Conservation (phyloP, 768 basidiomycete species). For the Suillus americanus region DNA sequence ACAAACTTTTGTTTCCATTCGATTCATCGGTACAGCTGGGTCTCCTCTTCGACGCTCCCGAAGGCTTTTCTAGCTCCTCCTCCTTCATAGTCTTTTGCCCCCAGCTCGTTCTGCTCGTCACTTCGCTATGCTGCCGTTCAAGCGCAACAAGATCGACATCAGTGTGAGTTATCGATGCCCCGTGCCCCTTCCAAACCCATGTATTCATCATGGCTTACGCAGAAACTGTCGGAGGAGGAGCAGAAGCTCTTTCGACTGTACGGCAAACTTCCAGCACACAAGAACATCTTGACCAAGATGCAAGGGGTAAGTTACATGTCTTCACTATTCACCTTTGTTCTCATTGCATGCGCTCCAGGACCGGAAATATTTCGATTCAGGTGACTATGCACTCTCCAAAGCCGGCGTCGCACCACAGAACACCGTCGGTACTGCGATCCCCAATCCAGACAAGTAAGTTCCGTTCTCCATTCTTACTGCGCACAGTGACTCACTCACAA, state of each 20-base stretch:
- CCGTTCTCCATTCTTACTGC: background rate
- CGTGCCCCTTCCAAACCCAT: slow-evolving; percentile 8
- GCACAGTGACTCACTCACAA: slow-evolving; percentile 1
- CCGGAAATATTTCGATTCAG: slow-evolving; percentile 99
- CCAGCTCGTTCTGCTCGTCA: slow-evolving; percentile 10
- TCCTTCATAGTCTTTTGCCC: slow-evolving; percentile 17
- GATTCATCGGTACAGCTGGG: background rate
- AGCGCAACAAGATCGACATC: slow-evolving; percentile 92
- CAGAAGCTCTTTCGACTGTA: slow-evolving; percentile 93
- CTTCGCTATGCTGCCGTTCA: slow-evolving; percentile 64
- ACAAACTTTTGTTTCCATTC: slow-evolving; percentile 2
- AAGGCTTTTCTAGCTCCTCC: slow-evolving; percentile 28
- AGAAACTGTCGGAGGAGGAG: slow-evolving; percentile 88
- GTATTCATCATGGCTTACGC: slow-evolving; percentile 12
- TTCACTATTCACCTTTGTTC: background rate
- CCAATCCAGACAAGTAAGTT: slow-evolving; percentile 94
- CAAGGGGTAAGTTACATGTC: slow-evolving; percentile 68
- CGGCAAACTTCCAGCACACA: slow-evolving; percentile 91
- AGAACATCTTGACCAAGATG: slow-evolving; percentile 92
- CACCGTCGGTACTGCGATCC: slow-evolving; percentile 92
- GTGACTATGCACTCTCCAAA: slow-evolving; percentile 96
- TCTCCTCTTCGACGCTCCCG: slow-evolving; percentile 5
- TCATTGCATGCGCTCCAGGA: slow-evolving; percentile 53
- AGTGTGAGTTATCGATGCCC: slow-evolving; percentile 56
- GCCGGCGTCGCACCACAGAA: slow-evolving; percentile 89